Evolutionary conservation across 345 rosid species (phyloP), one percentile per base, ranked within the genome.

Genomic region (Salix purpurea): DNA sequence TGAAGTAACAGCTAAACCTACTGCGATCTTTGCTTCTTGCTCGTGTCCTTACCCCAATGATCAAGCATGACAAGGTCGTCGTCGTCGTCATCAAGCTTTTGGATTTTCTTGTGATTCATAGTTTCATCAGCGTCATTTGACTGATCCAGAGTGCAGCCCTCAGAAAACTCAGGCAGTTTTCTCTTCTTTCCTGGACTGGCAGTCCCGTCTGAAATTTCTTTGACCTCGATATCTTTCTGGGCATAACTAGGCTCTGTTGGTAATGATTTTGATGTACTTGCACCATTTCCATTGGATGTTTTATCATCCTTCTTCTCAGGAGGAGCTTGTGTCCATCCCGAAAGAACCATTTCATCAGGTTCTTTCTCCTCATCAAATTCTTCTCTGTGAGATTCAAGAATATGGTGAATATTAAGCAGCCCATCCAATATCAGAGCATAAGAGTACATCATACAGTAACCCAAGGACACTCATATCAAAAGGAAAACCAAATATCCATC

Each of bases 311-410:
- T 83, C 34, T 74, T 89, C 2, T 81, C 88, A 10, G 77, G 50
- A 60, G 90, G 84, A 81, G 89, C 77, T 78, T 83, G 90, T 73
- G 87, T 85, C 99, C 98, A 96, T 83, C 99, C 98, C 64, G 83
- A 87, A 48, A 94, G 97, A 75, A 92, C 86, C 99, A 96, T 92
- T 82, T 90, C 97, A 82, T 96, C 99, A 1, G 98, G 97, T 84
- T 96, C 99, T 79, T 91, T 93, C 85, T 96, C 99, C 81, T 90
- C 94, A 5, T 96, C 97, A 75, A 96, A 96, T 71, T 90, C 93
- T 72, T 92, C 98, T 86, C 99, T 96, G 88, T 21, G 4, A 76
- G 58, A 69, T 48, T 7, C 39, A 73, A 66, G 11, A 8, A 15
- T 7, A 10, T 0, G 39, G 19, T 11, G 69, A 44, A 65, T 64